Conservation (phyloP, 768 basidiomycete genomes). For the Podaxis sp. region DNA sequence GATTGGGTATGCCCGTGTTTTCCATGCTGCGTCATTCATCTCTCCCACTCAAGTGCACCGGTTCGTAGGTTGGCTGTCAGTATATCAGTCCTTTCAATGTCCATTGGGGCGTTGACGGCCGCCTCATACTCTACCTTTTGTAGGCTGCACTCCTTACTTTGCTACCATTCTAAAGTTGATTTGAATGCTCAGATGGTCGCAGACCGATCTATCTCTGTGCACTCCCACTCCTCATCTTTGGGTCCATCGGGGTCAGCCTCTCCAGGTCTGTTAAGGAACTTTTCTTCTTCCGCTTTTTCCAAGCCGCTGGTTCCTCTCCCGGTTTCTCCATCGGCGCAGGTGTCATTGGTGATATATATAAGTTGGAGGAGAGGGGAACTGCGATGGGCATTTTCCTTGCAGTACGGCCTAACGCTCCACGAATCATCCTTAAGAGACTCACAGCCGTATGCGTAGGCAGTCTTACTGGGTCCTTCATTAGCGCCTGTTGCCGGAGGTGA, state of each 20-base stretch:
- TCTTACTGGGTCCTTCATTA: slow-evolving; percentile 58
- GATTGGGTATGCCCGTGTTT: slow-evolving; percentile 56
- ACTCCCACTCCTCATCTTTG: slow-evolving; percentile 61
- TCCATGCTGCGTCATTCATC: slow-evolving; percentile 32
- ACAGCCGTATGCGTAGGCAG: slow-evolving; percentile 42
- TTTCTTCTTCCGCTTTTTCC: slow-evolving; percentile 62
- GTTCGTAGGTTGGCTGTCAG: slow-evolving; percentile 34
- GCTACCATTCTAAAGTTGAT: not conserved
- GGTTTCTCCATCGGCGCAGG: slow-evolving; percentile 56
- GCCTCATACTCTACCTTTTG: slow-evolving; percentile 41
- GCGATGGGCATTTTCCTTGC: slow-evolving; percentile 63
- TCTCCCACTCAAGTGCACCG: not conserved
- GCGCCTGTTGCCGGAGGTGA: slow-evolving; percentile 59
- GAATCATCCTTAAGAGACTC: slow-evolving; percentile 21
- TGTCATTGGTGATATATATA: slow-evolving; percentile 68
- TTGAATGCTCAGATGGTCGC: slow-evolving; percentile 54
- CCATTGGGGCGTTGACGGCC: slow-evolving; percentile 32
- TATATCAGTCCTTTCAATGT: slow-evolving; percentile 32
- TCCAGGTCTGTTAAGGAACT: slow-evolving; percentile 45
- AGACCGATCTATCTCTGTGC: slow-evolving; percentile 57
- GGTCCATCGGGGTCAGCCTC: slow-evolving; percentile 58
- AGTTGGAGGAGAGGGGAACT: slow-evolving; percentile 56
- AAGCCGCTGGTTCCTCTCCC: slow-evolving; percentile 66
- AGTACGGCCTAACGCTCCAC: slow-evolving; percentile 29
- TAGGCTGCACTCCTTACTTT: slow-evolving; percentile 17